Base-by-base conservation (phyloP, 2,329 filamentous ascomycete species). In the Trichoderma atroviride region DNA sequence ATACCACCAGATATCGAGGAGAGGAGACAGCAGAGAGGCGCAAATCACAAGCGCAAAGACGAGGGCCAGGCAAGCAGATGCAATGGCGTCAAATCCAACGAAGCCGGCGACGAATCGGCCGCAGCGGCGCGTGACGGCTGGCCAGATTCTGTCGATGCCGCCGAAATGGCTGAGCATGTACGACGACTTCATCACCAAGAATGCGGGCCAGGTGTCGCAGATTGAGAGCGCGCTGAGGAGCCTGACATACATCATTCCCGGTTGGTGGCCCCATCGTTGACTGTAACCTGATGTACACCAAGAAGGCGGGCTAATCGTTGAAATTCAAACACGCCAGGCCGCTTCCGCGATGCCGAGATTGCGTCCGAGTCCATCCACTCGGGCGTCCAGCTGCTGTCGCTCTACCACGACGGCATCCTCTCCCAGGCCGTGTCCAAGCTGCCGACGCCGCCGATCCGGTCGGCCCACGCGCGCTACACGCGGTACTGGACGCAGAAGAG, bases 181-280 rank as follows among this genome's bases (percentile, higher is more conserved):
- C 81, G 89, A 90, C 76, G 91, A 96, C 73, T 97, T 98, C 82
- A 95, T 99, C 83, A 92, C 92, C 72, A 96, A 95, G 82, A 99
- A 99, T 79, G 90, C 94, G 71, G 91, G 93, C 76, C 93, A 96
- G 70, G 94, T 99, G 65, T 93, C 93, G 61, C 94, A 97, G 83
- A 95, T 99, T 72, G 96, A 99, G 83, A 96, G 93, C 72, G 93
- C 94, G 16, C 83, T 99, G 77, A 89, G 96, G 50, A 97, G 94
- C 33, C 83, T 99, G 73, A 97, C 95, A 59, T 99, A 99, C 79
- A 94, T 99, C 73, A 96, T 98, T 61, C 96, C 95, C 69, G 94
- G 92, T 89, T 78, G 69, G 78, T 65, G 11, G n/a, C 47, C 13
- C n/a, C 4, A 13, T 24, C 7, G n/a, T 50, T 47, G 13, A 14